These are phyloP conservation scores for Cicer cuneatum DNA, from an alignment of 306 rosid species.

Conservation along the genomic window DNA sequence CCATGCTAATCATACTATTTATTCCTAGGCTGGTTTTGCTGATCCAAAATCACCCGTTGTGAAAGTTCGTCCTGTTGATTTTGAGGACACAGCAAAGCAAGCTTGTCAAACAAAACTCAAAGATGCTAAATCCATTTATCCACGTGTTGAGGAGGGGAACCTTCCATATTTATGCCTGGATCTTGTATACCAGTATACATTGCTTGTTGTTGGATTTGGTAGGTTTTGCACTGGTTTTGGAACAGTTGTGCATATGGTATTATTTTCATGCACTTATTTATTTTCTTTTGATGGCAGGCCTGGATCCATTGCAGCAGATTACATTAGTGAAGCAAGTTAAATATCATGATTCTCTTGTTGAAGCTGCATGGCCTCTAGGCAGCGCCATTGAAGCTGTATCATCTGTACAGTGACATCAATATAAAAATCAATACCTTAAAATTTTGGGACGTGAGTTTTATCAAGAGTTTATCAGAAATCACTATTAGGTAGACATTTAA, in stretches of 20 bases:
- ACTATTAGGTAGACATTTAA: conserved; percentile 17
- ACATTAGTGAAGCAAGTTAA: conserved; percentile 85
- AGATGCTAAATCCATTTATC: conserved; percentile 64
- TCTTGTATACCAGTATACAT: conserved; percentile 78
- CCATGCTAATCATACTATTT: conserved; percentile 37
- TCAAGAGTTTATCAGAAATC: conserved; percentile 17
- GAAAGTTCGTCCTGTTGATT: conserved; percentile 66
- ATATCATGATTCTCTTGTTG: conserved; percentile 72
- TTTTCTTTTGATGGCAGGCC: conserved; percentile 54
- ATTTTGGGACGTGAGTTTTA: conserved; percentile 20
- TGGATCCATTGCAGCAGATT: conserved; percentile 82
- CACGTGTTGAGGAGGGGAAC: conserved; percentile 58
- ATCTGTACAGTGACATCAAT: conserved; percentile 58
- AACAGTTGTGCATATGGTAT: background rate
- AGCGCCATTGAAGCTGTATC: conserved; percentile 97
- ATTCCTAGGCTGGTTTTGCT: conserved; percentile 77
- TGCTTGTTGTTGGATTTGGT: conserved; percentile 89
- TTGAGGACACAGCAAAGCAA: conserved; percentile 75
- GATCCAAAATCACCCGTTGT: conserved; percentile 65
- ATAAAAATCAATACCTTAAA: conserved; percentile 38
- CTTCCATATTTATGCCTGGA: conserved; percentile 90
- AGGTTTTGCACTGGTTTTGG: conserved; percentile 37
- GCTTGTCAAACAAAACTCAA: conserved; percentile 75
- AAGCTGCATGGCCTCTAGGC: conserved; percentile 99
- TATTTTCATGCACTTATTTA: background rate